Evolutionary conservation across 139 green algal species (phyloP).

Genomic region (Pleodorina starrii): DNA sequence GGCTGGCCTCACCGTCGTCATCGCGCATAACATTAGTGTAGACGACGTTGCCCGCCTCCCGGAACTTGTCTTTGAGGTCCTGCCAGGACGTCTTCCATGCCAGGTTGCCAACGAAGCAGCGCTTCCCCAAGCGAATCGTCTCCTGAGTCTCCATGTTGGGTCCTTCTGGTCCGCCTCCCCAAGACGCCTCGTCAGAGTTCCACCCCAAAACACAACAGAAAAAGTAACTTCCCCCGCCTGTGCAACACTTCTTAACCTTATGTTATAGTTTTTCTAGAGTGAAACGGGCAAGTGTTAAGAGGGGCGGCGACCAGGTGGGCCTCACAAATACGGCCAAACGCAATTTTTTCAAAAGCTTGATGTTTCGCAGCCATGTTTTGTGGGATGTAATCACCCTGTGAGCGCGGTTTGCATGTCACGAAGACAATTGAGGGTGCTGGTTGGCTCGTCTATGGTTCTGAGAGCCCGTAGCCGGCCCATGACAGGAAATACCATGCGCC

Average conservation of each 20-base stretch:
- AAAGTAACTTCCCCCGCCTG: neutral
- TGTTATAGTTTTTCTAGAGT: no score
- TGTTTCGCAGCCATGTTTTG: no score
- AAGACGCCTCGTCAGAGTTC: constrained; percentile 20
- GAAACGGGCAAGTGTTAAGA: no score
- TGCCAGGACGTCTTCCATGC: constrained; percentile 89
- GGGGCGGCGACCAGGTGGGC: no score
- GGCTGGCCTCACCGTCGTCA: constrained; percentile 77
- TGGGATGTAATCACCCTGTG: no score
- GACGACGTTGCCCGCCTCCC: constrained; percentile 87
- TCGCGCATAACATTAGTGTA: constrained; percentile 93
- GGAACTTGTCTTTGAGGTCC: constrained; percentile 87
- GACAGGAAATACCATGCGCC: no score
- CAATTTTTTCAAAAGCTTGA: no score
- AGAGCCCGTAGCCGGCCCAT: no score
- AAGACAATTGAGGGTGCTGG: no score
- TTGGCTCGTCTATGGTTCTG: no score
- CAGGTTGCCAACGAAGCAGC: constrained; percentile 92
- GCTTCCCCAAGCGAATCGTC: constrained; percentile 73
- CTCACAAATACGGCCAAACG: no score
- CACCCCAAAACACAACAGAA: constrained; percentile 16
- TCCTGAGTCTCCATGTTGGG: constrained; percentile 25
- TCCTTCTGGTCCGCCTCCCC: neutral
- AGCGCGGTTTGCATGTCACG: no score
- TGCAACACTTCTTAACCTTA: neutral